phyloP scores from a whole-genome alignment of 2,329 filamentous ascomycete genomes.

The Pseudogymnoascus sp. region DNA sequence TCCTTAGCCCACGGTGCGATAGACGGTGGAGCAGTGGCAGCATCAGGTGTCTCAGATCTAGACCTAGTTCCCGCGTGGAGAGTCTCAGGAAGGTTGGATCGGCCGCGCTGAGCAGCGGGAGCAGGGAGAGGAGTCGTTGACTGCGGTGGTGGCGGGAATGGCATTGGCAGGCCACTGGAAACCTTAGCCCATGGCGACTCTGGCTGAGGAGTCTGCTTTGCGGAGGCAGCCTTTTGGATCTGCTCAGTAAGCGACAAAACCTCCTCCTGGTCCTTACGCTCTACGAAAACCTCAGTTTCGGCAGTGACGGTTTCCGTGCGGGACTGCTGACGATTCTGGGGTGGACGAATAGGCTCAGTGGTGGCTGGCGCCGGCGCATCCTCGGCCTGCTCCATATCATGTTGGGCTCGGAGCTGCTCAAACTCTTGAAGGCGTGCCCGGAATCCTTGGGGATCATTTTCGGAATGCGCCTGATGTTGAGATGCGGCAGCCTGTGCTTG shows the following conservation, averaged over 20 bases:
- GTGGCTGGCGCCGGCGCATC: constrained; percentile 28
- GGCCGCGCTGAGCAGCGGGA: constrained; percentile 77
- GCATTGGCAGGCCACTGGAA: constrained; percentile 66
- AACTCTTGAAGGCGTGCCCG: constrained; percentile 71
- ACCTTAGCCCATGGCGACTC: constrained; percentile 53
- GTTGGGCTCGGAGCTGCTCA: constrained; percentile 67
- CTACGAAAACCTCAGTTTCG: constrained; percentile 10
- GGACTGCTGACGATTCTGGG: constrained; percentile 20
- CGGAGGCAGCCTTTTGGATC: constrained; percentile 66
- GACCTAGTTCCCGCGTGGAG: constrained; percentile 49
- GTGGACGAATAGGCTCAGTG: constrained; percentile 23
- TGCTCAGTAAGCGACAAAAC: constrained; percentile 72
- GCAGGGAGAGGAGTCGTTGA: constrained; percentile 79
- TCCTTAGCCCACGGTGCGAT: constrained; percentile 96
- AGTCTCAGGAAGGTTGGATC: constrained; percentile 75
- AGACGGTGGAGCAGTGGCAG: constrained; percentile 51
- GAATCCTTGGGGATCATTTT: constrained; percentile 55
- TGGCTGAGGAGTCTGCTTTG: constrained; percentile 46
- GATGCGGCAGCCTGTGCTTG: constrained; percentile 47
- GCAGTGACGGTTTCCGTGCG: constrained; percentile 18
- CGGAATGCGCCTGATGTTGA: constrained; percentile 49
- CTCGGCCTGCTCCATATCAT: constrained; percentile 47
- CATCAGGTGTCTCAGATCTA: constrained; percentile 67
- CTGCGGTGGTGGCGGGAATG: constrained; percentile 60
- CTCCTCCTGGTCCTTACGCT: constrained; percentile 32